Percentiles rank a stretch among this genome's conserved stretches.
Evolutionary conservation across 169 alveolate genomes (phyloP).

Genomic region (Plasmodium coatneyi): DNA sequence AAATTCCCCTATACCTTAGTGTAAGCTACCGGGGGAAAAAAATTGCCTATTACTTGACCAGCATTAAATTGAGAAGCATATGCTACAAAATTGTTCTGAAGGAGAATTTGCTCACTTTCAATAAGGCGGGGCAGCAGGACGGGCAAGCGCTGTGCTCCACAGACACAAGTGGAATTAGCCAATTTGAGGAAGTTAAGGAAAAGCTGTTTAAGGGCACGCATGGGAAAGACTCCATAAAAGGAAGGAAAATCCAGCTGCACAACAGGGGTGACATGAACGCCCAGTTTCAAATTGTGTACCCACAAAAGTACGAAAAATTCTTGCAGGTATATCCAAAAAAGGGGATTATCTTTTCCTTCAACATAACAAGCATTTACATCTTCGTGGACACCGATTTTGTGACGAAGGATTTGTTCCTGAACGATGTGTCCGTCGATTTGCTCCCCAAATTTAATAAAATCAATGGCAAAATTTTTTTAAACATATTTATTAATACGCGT

Average conservation of each 20-base stretch:
- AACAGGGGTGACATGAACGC: conserved; percentile 73
- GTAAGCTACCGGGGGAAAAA: conserved; percentile 5
- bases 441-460: conserved; percentile 69
- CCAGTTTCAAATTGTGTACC: conserved; percentile 45
- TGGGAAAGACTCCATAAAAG: conserved; percentile 19
- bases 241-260: conserved; percentile 50
- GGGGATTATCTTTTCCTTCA: conserved; percentile 68
- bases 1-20: conserved; percentile 66
- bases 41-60: conserved; percentile 41
- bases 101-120: conserved; percentile 26
- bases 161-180: not conserved
- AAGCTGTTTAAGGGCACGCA: conserved; percentile 17
- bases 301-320: conserved; percentile 33
- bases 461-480: conserved; percentile 35
- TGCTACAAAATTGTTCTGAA: conserved; percentile 66
- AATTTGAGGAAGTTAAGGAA: conserved; percentile 44
- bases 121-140: not conserved
- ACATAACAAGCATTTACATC: conserved; percentile 32
- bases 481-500: conserved; percentile 28
- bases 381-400: conserved; percentile 45
- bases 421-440: conserved; percentile 35
- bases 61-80: conserved; percentile 44
- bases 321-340: conserved; percentile 67
- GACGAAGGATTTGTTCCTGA: conserved; percentile 41
- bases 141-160: not conserved